Percentiles rank a stretch among this genome's conserved stretches.
These are phyloP conservation scores for Trapa bicornis DNA, from an alignment of 345 rosid species.

Conservation along the genomic window DNA sequence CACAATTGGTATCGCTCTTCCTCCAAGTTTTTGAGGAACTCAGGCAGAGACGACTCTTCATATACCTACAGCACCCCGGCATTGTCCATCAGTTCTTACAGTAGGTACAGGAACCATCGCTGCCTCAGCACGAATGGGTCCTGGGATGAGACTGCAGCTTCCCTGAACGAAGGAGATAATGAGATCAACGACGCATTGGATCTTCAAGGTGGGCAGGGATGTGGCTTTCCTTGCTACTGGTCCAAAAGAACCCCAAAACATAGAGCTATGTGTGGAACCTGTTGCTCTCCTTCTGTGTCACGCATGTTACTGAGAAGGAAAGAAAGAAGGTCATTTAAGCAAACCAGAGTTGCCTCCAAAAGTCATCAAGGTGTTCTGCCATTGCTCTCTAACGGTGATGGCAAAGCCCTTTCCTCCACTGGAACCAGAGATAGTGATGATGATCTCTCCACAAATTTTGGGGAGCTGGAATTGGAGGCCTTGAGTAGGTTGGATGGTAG, in stretches of 20 bases:
- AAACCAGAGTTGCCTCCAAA: constrained; percentile 34
- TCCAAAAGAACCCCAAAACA: constrained; percentile 65
- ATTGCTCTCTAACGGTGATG: constrained; percentile 51
- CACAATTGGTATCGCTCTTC: constrained; percentile 56
- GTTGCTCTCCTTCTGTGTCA: constrained; percentile 84
- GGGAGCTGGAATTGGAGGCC: constrained; percentile 98
- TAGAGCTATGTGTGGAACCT: constrained; percentile 57
- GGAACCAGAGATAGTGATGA: constrained; percentile 73
- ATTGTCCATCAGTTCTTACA: constrained; percentile 71
- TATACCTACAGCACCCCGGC: constrained; percentile 76
- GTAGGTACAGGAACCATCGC: constrained; percentile 30
- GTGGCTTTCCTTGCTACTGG: constrained; percentile 97
- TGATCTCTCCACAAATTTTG: constrained; percentile 81
- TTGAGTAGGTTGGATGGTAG: constrained; percentile 91
- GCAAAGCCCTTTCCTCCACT: constrained; percentile 62
- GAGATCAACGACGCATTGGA: constrained; percentile 67
- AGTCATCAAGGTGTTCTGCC: constrained; percentile 73
- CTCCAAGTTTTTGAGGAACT: constrained; percentile 34
- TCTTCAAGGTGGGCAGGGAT: constrained; percentile 74
- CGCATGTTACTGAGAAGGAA: constrained; percentile 63
- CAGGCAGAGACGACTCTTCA: constrained; percentile 59
- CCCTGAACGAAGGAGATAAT: constrained; percentile 66
- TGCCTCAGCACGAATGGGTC: constrained; percentile 68
- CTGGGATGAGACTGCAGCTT: constrained; percentile 77
- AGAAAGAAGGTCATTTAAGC: constrained; percentile 50